Evolutionary conservation across 1,139 yeast genomes (phyloP), one percentile per base, ranked within the genome.

Genomic region (Debaryomyces sp.): DNA sequence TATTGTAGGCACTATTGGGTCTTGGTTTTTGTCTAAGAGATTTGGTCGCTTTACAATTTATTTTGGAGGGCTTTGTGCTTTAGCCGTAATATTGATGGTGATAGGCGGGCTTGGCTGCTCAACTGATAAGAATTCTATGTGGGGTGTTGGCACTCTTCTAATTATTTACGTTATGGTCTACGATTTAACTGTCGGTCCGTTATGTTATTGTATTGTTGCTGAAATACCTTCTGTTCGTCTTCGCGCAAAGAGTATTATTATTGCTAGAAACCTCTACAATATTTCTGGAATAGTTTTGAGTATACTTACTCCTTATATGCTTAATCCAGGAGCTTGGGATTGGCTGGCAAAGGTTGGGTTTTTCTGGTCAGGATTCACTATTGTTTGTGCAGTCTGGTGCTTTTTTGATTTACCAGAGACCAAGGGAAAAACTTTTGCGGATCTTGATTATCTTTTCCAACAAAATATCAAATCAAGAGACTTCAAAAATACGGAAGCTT

Each of bases 331-430:
- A 13, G 78, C 78, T 10, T 81, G 83, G 73, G 73, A 80, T 56
- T 73, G 83, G 82, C 71, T 77, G 50, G 87, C 84, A 32, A 82
- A 82, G 62, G 72, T 83, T 15, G 87, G 82, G 2, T 80, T 80
- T 59, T 73, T 83, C 59, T 82, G 81, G 77, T 82, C 78, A 21
- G 86, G 79, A 0, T 64, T 80, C 45, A 68, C 78, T 21, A 50
- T 76, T 3, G 13, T 67, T 24, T 64, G 70, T 43, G 60, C 68
- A 27, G 49, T 71, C 42, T 78, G 85, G 85, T 58, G 70, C 35
- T 80, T 62, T 62, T 81, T 81, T 62, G 75, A 81, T 45, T 67
- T 83, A 44, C 89, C 89, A 5, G 88, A 84, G 59, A 77, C 86
- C 15, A 73, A 70, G 59, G 77, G 73, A 46, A 75, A 84, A 61